Conservation (phyloP, 129 eudicot genomes). For the Lactuca sativa region DNA sequence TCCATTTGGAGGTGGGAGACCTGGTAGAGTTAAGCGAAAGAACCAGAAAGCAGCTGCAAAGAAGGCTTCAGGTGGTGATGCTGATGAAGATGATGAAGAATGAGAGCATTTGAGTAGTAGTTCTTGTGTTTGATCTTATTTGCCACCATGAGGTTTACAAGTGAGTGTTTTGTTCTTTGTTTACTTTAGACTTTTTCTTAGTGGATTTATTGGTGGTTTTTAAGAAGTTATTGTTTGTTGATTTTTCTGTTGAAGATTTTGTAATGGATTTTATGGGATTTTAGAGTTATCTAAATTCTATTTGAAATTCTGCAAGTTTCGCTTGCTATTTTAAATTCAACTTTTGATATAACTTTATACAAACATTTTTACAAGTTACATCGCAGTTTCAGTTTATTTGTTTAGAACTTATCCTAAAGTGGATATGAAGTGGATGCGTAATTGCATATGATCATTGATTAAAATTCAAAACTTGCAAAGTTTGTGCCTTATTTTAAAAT, state of each 20-base stretch:
- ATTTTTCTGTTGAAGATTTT: not conserved
- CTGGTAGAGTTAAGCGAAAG: constrained; percentile 84
- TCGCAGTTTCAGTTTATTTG: too few species aligned
- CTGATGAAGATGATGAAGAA: constrained; percentile 72
- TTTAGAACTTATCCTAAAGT: too few species aligned
- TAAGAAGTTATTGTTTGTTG: not conserved
- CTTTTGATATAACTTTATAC: too few species aligned
- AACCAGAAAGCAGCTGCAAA: constrained; percentile 74
- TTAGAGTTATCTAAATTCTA: not conserved
- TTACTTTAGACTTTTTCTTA: not conserved
- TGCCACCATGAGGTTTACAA: not conserved
- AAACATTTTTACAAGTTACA: too few species aligned
- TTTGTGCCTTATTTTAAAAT: too few species aligned
- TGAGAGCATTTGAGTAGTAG: constrained; percentile 29
- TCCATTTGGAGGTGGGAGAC: constrained; percentile 75
- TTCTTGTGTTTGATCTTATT: not conserved
- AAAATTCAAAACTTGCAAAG: too few species aligned
- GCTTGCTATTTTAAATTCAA: too few species aligned
- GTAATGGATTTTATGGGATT: not conserved
- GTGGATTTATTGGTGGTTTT: not conserved
- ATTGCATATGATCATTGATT: too few species aligned
- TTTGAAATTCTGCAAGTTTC: too few species aligned
- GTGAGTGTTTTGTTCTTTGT: not conserved
- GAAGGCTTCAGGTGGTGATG: constrained; percentile 80
- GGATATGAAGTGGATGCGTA: too few species aligned